Evolutionary conservation across 2,329 filamentous ascomycete species (phyloP), one percentile per base, ranked within the genome.

Genomic region (Lecanicillium sp.): DNA sequence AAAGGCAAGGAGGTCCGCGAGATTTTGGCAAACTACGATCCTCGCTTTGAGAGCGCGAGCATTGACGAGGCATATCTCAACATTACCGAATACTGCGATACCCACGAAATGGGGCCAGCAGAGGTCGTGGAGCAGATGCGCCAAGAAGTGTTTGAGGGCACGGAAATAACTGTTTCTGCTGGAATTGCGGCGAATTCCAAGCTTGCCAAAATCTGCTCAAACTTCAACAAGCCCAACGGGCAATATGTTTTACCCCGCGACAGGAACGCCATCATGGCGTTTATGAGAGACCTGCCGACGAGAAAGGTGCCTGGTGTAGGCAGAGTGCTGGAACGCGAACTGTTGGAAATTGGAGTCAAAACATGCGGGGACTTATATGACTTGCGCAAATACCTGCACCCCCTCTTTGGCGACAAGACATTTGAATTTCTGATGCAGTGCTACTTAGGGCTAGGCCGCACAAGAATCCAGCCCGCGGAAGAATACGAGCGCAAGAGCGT

Each of bases 61-160:
- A 89, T 95, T 47, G 92, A 98, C 50, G 92, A 98, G 59, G 92
- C 92, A 1, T 98, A 96, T 55, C 69, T 98, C 19, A 97, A 98
- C 52, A 85, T 98, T 42, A 97, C 92, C 1, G 69, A 81, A 36
- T 97, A 94, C 56, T 95, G 90, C 53, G 50, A 65, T 10, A 73
- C 79, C 25, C 80, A 89, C 45, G 54, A 73, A 10, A 71, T 90
- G 55, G 68, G 62, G 0, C 81, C 90, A 0, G 80, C 83, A 33
- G 81, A 87, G 20, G 85, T 72, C 0, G 84, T 96, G 11, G 71
- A 78, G 32, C 79, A 89, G 50, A 78, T 97, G 66, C 79, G 92
- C 9, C 69, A 70, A 10, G 79, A 94, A 52, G 77, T 98, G 1
- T 71, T 83, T 28, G 74, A 86, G 44, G 79, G 76, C 51, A 84